Evolutionary conservation across 179 eudicot genomes (phyloP).

Genomic region (Camellia oleifera): DNA sequence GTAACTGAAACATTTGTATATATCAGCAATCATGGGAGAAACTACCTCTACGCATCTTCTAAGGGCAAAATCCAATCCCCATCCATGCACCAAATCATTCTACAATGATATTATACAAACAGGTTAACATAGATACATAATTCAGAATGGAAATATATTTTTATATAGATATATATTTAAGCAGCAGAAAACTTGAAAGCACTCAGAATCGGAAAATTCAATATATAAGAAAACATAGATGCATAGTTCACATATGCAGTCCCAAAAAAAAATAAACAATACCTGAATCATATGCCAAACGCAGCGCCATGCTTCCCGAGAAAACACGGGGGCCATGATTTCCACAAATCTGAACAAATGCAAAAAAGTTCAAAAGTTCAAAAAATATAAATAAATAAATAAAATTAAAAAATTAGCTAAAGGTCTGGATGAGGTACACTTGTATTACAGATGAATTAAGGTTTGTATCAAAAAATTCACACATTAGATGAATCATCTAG

Average conservation of each 20-base stretch:
- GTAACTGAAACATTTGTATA: neutral
- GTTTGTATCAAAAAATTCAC: neutral
- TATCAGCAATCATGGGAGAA: neutral
- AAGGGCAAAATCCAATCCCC: slow-evolving; percentile 97
- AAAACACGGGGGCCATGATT: slow-evolving; percentile 98
- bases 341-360: slow-evolving; percentile 75
- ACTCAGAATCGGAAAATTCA: neutral
- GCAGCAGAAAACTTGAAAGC: slow-evolving; percentile 2
- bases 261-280: slow-evolving; percentile 6
- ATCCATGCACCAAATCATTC: slow-evolving; percentile 98
- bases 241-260: neutral
- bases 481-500: neutral
- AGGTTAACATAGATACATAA: neutral
- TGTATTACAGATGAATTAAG: neutral
- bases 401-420: neutral
- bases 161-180: too few relatives aligned
- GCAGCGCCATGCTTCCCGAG: slow-evolving; percentile 92
- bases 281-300: slow-evolving; percentile 99
- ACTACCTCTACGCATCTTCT: slow-evolving; percentile 90
- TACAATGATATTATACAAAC: slow-evolving; percentile 29
- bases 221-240: neutral
- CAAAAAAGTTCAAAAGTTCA: neutral
- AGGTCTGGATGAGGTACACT: neutral
- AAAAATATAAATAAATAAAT: too few relatives aligned
- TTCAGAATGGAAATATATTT: neutral